A percentile compares a stretch with the other conserved stretches of the same genome.
Conservation (phyloP, 805 yeast species). For the Candida loeiensis region DNA sequence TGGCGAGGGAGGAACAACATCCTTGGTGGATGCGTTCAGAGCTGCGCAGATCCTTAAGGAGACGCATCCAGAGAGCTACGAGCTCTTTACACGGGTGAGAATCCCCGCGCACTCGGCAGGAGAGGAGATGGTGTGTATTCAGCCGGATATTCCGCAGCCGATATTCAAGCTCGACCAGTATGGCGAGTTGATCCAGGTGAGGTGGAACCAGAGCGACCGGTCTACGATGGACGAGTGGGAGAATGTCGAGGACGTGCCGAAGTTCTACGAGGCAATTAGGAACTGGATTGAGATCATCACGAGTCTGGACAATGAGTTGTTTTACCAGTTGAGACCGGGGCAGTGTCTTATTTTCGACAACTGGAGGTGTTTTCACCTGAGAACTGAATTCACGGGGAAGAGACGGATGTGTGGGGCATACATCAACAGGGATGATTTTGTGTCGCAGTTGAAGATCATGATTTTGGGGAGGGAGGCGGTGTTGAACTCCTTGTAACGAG, state of each 20-base stretch:
- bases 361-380: slow-evolving; percentile 69
- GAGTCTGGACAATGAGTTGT: slow-evolving; percentile 47
- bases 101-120: slow-evolving; percentile 77
- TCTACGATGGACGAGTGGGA: slow-evolving; percentile 53
- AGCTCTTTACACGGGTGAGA: slow-evolving; percentile 45
- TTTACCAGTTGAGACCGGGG: slow-evolving; percentile 59
- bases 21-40: slow-evolving; percentile 63
- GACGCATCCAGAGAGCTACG: slow-evolving; percentile 48
- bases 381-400: slow-evolving; percentile 63
- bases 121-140: slow-evolving; percentile 58
- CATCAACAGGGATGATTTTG: slow-evolving; percentile 63
- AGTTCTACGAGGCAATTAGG: slow-evolving; percentile 54
- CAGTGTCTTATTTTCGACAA: slow-evolving; percentile 66
- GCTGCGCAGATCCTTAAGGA: slow-evolving; percentile 50
- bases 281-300: slow-evolving; percentile 54
- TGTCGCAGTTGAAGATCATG: slow-evolving; percentile 40
- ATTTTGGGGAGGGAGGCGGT: slow-evolving; percentile 48
- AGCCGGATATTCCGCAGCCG: slow-evolving; percentile 54
- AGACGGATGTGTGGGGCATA: slow-evolving; percentile 74
- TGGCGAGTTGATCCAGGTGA: slow-evolving; percentile 55
- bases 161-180: slow-evolving; percentile 51
- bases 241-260: slow-evolving; percentile 47
- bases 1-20: slow-evolving; percentile 65
- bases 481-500: slow-evolving; percentile 23
- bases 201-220: slow-evolving; percentile 72